Percentiles rank a stretch among this genome's conserved stretches.
Evolutionary conservation across 2,329 filamentous ascomycete genomes (phyloP).

Genomic region (Penicillium sp.): DNA sequence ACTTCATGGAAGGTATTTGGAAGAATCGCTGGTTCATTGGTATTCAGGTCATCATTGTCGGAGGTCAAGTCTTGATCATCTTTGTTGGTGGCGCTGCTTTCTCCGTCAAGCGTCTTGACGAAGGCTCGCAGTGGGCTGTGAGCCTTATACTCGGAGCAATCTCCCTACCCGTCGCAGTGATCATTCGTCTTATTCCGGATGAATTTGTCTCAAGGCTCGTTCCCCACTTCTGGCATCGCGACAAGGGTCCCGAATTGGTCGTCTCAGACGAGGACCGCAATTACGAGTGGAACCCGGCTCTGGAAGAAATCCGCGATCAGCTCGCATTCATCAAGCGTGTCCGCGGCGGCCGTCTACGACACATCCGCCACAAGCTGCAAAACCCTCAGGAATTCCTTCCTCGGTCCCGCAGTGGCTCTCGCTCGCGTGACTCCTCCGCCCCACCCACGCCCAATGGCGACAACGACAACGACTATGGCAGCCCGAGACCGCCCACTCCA

Average conservation of each 20-base stretch:
- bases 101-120: slow-evolving; percentile 56
- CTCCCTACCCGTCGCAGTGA: slow-evolving; percentile 63
- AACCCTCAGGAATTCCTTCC: slow-evolving; percentile 52
- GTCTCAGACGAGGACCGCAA: slow-evolving; percentile 47
- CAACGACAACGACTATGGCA: slow-evolving; percentile 46
- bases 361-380: slow-evolving; percentile 59
- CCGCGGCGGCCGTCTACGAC: slow-evolving; percentile 60
- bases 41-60: slow-evolving; percentile 65
- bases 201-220: slow-evolving; percentile 49
- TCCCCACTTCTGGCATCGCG: slow-evolving; percentile 38
- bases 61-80: slow-evolving; percentile 69
- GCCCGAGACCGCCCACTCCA: slow-evolving; percentile 49
- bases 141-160: slow-evolving; percentile 66
- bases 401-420: slow-evolving; percentile 43
- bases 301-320: slow-evolving; percentile 63
- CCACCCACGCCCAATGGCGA: slow-evolving; percentile 58
- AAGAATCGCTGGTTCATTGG: slow-evolving; percentile 52
- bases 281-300: slow-evolving; percentile 58
- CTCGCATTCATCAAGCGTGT: slow-evolving; percentile 62
- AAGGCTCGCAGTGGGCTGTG: slow-evolving; percentile 67
- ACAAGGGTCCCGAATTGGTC: slow-evolving; percentile 42
- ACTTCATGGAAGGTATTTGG: slow-evolving; percentile 45
- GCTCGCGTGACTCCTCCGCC: slow-evolving; percentile 45
- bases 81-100: slow-evolving; percentile 68
- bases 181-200: slow-evolving; percentile 61